A percentile compares a stretch with the other conserved stretches of the same genome.
phyloP scores from a whole-genome alignment of 2,329 filamentous ascomycete species.

The Colletotrichum graminicola region DNA sequence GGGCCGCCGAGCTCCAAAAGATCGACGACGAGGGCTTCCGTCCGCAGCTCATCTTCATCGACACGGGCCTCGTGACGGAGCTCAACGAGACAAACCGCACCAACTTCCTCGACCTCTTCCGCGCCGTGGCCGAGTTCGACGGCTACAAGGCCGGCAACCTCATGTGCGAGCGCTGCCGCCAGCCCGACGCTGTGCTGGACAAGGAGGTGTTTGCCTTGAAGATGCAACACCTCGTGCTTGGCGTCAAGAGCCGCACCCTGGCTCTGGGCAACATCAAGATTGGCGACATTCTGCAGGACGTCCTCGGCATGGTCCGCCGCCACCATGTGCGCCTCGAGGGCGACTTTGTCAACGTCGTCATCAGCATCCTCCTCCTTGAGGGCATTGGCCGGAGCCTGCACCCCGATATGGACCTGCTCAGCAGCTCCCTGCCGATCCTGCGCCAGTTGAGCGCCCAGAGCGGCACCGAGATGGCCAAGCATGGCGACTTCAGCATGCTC shows the following conservation, averaged over 20 bases:
- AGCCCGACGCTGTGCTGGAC: constrained; percentile 90
- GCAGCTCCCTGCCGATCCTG: constrained; percentile 88
- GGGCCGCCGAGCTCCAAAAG: constrained; percentile 79
- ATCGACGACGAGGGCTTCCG: constrained; percentile 90
- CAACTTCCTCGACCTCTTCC: constrained; percentile 97
- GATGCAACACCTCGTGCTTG: constrained; percentile 95
- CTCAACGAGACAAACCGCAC: constrained; percentile 86
- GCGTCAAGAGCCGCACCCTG: constrained; percentile 90
- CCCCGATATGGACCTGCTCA: constrained; percentile 87
- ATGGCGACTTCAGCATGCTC: constrained; percentile 85
- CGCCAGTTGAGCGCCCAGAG: constrained; percentile 86
- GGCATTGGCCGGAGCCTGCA: constrained; percentile 92
- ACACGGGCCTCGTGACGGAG: constrained; percentile 94
- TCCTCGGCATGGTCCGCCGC: constrained; percentile 88
- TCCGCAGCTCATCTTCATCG: constrained; percentile 96
- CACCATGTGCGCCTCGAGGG: constrained; percentile 97
- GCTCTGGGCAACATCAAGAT: constrained; percentile 96
- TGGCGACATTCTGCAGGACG: constrained; percentile 91
- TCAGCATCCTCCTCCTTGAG: constrained; percentile 92
- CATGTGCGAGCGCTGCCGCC: constrained; percentile 95
- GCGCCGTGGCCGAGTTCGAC: constrained; percentile 94
- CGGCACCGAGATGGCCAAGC: constrained; percentile 76
- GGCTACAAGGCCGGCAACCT: constrained; percentile 94
- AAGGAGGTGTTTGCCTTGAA: constrained; percentile 91
- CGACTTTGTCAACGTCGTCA: constrained; percentile 98